Evolutionary conservation across 805 yeast species (phyloP).

Genomic region (Maudiozyma barnettii): DNA sequence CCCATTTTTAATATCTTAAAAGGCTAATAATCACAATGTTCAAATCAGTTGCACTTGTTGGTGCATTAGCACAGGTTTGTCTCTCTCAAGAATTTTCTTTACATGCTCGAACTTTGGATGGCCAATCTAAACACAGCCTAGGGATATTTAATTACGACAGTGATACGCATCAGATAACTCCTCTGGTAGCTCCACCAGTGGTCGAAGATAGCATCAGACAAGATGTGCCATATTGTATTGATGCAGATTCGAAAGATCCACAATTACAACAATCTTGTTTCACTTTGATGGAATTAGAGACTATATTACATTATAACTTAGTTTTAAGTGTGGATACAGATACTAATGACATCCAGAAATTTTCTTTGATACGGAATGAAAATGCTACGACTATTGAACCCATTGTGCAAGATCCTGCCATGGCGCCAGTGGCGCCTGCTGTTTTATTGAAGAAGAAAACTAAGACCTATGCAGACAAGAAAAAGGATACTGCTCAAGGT

Average conservation of each 20-base stretch:
- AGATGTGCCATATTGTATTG: constrained; percentile 15
- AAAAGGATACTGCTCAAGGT: constrained; percentile 9
- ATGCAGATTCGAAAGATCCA: constrained; percentile 10
- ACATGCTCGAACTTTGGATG: not conserved
- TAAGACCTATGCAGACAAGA: constrained; percentile 25
- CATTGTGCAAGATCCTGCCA: constrained; percentile 7
- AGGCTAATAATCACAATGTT: not conserved
- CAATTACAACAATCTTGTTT: constrained; percentile 14
- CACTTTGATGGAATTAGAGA: constrained; percentile 13
- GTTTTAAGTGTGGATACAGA: constrained; percentile 10
- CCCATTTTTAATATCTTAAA: no score
- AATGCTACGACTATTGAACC: constrained; percentile 13
- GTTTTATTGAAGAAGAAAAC: constrained; percentile 21
- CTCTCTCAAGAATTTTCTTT: not conserved
- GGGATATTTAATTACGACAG: not conserved
- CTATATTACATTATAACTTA: constrained; percentile 20
- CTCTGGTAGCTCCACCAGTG: not conserved
- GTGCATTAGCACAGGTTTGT: not conserved
- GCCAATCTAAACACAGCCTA: not conserved
- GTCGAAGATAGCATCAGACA: not conserved
- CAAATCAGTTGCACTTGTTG: not conserved
- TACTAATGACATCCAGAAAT: constrained; percentile 9
- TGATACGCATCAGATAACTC: not conserved
- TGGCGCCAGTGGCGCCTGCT: constrained; percentile 18
- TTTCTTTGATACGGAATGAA: constrained; percentile 15